A percentile compares a stretch with the other conserved stretches of the same genome.
Evolutionary conservation across 345 rosid species (phyloP).

Genomic region (Pugionium dolabratum): DNA sequence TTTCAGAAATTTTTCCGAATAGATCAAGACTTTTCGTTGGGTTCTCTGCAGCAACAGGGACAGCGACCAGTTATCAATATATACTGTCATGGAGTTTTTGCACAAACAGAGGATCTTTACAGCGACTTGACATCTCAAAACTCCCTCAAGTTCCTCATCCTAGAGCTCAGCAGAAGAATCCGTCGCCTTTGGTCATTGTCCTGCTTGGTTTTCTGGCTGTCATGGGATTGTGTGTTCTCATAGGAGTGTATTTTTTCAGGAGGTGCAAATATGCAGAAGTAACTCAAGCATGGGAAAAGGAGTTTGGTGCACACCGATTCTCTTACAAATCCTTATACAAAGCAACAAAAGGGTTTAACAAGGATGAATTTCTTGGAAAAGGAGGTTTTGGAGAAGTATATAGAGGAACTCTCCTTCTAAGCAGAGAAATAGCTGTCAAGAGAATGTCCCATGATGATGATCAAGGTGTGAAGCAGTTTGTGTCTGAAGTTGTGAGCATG

Average conservation of each 20-base stretch:
- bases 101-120: conserved; percentile 43
- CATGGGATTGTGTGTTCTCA: conserved; percentile 15
- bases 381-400: conserved; percentile 73
- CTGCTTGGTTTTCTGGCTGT: conserved; percentile 28
- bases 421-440: conserved; percentile 55
- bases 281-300: conserved; percentile 60
- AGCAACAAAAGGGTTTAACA: conserved; percentile 62
- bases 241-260: conserved; percentile 26
- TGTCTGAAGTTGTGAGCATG: conserved; percentile 47
- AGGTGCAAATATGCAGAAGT: conserved; percentile 52
- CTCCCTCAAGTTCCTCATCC: conserved; percentile 58
- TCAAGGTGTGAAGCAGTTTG: conserved; percentile 56
- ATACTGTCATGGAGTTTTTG: conserved; percentile 66
- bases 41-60: conserved; percentile 59
- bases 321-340: conserved; percentile 52
- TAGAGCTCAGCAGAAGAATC: conserved; percentile 15
- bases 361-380: conserved; percentile 48
- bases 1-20: conserved; percentile 44
- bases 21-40: conserved; percentile 47
- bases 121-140: conserved; percentile 43
- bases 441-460: conserved; percentile 48
- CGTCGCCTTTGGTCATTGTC: conserved; percentile 14
- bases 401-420: conserved; percentile 46
- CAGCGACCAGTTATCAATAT: conserved; percentile 43
- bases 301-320: conserved; percentile 54